Base-by-base conservation (phyloP, 1,284 basidiomycete species). In the Heterobasidion occidentale region DNA sequence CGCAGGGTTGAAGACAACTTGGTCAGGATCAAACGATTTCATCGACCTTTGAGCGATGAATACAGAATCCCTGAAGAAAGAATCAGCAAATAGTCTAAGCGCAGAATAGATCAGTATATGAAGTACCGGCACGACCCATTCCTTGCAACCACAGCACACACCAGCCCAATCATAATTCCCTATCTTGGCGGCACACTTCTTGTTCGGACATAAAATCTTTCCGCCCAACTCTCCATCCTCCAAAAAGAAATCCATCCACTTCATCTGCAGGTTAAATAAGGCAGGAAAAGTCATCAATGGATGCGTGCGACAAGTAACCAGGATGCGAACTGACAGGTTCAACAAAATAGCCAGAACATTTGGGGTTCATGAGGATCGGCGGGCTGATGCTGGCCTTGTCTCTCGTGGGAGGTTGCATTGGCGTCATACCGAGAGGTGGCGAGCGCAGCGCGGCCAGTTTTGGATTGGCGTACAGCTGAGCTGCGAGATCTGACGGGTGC, bases 141-240 rank as follows among this genome's bases (percentile, higher is more conserved):
- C 84, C 64, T 86, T 88, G 67, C 94, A 98, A 20, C 90, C 90
- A 69, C 94, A 98, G 67, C 89, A 85, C 50, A 92, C 86, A 1
- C 96, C 96, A 3, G 95, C 93, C 96, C 96, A 99, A 70, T 97
- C 94, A 67, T 88, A 99, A 67, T 90, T 96, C 4, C 96, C 96
- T 27, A 99, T 79, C 73, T 99, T 99, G 17, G 82, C 84, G 0
- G 80, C 80, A 64, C 96, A 99, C 67, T 90, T 93, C 62, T 83
- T 79, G 67, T 94, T 95, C 1, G 96, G 96, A 66, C 96, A 99
- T 1, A 83, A 63, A 57, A 99, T 89, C 76, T 94, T 95, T 5
- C 96, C 96, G 0, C 84, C 80, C 20, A 96, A 73, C 50, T 86
- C 77, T 0, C 94, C 95, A 11, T 74, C 71, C 46, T 83, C 78